Evolutionary conservation across 2,329 filamentous ascomycete genomes (phyloP).

Genomic region (Nemania sp.): DNA sequence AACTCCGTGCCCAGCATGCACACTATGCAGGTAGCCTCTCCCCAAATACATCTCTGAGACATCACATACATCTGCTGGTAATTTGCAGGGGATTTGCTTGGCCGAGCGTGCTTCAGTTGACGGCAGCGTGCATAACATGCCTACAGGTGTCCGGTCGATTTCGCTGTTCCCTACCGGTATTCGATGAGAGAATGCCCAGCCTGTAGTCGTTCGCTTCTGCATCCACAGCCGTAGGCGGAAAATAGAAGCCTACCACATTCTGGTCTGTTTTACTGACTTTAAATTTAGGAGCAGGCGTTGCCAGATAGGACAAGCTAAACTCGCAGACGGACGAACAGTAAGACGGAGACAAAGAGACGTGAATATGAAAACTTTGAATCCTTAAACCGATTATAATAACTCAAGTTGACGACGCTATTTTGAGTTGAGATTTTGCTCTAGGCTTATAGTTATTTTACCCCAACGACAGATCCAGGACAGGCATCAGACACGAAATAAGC

Average conservation of each 20-base stretch:
- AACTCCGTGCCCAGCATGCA: conserved; percentile 46
- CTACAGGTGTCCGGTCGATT: conserved; percentile 40
- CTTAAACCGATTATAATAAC: too few relatives aligned
- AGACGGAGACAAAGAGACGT: too few relatives aligned
- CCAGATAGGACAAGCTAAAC: not conserved
- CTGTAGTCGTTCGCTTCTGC: conserved; percentile 30
- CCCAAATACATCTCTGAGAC: conserved; percentile 50
- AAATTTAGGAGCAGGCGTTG: not conserved
- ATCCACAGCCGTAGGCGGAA: not conserved
- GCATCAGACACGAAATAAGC: not conserved
- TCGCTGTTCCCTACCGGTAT: conserved; percentile 39
- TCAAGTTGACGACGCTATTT: too few relatives aligned
- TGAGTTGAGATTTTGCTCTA: too few relatives aligned
- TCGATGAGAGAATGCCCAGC: conserved; percentile 35
- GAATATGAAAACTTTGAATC: too few relatives aligned
- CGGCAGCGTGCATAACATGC: conserved; percentile 48
- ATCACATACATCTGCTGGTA: conserved; percentile 51
- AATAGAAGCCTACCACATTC: not conserved
- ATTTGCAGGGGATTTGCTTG: conserved; percentile 45
- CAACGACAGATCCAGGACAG: too few relatives aligned
- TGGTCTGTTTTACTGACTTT: not conserved
- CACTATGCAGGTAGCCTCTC: conserved; percentile 55
- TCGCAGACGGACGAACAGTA: not conserved
- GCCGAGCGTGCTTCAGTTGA: conserved; percentile 41
- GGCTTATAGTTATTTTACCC: too few relatives aligned